Base-by-base conservation (phyloP, 345 rosid genomes). In the Orychophragmus violaceus region DNA sequence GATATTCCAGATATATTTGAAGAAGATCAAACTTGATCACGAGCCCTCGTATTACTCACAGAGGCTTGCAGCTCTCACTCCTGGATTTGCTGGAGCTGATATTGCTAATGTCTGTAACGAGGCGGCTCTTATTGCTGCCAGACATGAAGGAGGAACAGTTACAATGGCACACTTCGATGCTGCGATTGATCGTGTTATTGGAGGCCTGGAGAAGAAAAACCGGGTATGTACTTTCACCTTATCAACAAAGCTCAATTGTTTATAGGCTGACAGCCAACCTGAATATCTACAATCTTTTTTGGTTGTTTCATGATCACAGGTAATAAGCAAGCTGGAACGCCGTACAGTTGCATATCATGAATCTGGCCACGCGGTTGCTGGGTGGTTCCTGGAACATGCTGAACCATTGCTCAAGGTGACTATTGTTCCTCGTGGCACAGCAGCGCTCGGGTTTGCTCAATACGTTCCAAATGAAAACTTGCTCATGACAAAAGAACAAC, bases 51-150 rank as follows among this genome's bases (percentile, higher is more conserved):
- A 62, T 78, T 93, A 73, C 71, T 90, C 98, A 12, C 87, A 90
- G 28, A 81, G 92, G 78, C 90, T 93, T 80, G 92, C 96, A 13
- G 95, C 98, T 28, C 90, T 93, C 32, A 90, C 96, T 57, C 96
- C 98, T 13, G 98, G 97, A 64, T 93, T 93, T 81, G 91, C 98
- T 64, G 98, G 98, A 53, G 97, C 97, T 23, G 98, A 93, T 78
- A 90, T 93, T 72, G 98, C 97, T 9, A 93, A 93, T 79, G 92
- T 93, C 55, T 84, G 92, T 78, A 93, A 93, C 56, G 98, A 93
- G 79, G 98, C 96, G 21, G 98, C 97, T 73, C 72, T 93, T 56
- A 85, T 93, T 71, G 97, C 96, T 12, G 96, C 97, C n/a, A 86
- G 97, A 73, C 66, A 70, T 53, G 95, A 90, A 70, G 68, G 66